A percentile compares a stretch with the other conserved stretches of the same genome.
phyloP scores from a whole-genome alignment of 176 grass and related monocot species.

The Rhipidocladum racemiflorum region DNA sequence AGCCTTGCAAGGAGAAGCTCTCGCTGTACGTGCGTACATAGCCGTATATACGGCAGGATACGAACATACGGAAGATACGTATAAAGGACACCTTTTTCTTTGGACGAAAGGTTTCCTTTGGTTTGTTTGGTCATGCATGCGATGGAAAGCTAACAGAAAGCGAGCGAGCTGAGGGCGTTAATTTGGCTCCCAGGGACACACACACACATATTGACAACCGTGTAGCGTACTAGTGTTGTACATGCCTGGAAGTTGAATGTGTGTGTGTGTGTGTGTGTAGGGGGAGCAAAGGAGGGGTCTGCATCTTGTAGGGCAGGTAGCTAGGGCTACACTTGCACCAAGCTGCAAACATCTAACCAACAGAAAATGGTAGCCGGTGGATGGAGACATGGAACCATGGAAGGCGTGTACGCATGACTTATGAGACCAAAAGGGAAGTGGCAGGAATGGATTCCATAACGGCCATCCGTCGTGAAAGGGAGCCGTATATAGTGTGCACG shows the following conservation, averaged over 20 bases:
- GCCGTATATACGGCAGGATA: neutral
- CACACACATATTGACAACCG: no score
- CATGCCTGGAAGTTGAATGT: neutral
- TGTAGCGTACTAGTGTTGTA: neutral
- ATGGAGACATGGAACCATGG: no score
- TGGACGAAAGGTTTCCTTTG: neutral
- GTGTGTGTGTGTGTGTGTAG: neutral
- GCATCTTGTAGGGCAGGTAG: neutral
- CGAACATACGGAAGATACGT: neutral
- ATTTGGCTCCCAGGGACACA: no score
- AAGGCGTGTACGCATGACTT: no score
- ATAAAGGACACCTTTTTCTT: neutral
- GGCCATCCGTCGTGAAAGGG: neutral
- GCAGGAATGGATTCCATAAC: neutral
- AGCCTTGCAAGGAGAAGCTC: neutral
- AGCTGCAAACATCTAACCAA: neutral
- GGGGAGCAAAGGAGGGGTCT: neutral
- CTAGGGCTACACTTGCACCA: neutral
- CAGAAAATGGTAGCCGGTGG: constrained; percentile 20
- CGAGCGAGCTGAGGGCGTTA: no score
- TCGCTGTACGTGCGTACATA: neutral
- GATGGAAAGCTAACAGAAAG: neutral
- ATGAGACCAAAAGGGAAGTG: neutral
- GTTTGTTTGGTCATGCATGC: neutral
- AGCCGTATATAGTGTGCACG: neutral